Evolutionary conservation across 164 flowering plant species (phyloP), one percentile per base, ranked within the genome.

Genomic region (Sedum album): DNA sequence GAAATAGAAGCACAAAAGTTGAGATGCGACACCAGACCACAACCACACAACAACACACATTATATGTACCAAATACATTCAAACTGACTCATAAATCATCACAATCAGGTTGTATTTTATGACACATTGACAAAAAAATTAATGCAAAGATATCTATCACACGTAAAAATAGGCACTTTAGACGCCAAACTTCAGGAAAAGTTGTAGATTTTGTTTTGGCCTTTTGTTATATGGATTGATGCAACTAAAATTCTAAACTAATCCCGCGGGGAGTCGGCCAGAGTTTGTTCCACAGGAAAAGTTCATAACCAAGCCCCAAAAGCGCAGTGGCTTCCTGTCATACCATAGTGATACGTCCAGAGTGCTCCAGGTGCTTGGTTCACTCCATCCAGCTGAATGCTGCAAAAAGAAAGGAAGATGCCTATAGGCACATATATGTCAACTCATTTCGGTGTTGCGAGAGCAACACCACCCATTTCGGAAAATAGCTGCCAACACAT

Each of bases 301-400:
- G n/a, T 31, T 28, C 38, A 48, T 48, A 78, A 79, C 65, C 71
- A 76, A 74, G 77, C 71, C 80, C 70, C 73, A 75, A 86, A 81
- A 70, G 68, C 79, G 73, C 77, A 79, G 73, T 84, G 71, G 75
- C 70, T 77, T 80, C 95, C 95, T 81, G 83, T 80, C 95, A 84
- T 93, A 86, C 90, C 91, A 84, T 89, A 84, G 77, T 68, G 73
- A 73, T 66, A 77, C 53, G 73, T 80, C 79, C 70, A 73, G 79
- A 79, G 57, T 36, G 79, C 76, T 76, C 83, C 86, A 75, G 85
- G 93, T 78, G 87, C 89, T 81, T 81, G 83, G 80, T 69, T 80
- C 73, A 77, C 83, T 78, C 78, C 81, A 78, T 81, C 82, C 84
- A 79, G 88, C 92, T 82, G 83, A 74, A 79, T 68, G 86, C 93